Conservation (phyloP, 495 filamentous ascomycete genomes). For the Usnea hakonensis region DNA sequence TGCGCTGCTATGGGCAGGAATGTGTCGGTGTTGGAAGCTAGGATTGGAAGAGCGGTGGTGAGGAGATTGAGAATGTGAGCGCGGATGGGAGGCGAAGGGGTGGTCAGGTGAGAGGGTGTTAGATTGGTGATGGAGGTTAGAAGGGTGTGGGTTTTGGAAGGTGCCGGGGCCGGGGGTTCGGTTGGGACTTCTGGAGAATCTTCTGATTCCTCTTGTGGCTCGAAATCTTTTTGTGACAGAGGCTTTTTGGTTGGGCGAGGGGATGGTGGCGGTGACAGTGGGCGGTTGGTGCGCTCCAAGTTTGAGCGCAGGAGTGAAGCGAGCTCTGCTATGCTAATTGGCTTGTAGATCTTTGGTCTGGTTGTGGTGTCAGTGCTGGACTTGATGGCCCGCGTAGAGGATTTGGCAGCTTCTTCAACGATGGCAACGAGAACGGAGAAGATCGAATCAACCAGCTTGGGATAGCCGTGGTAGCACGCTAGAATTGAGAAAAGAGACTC, state of each 20-base stretch:
- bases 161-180: slow-evolving; percentile 42
- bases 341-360: slow-evolving; percentile 37
- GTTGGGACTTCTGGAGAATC: slow-evolving; percentile 4
- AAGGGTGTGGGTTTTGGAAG: slow-evolving; percentile 50
- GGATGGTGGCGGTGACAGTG: slow-evolving; percentile 9
- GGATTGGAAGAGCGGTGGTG: slow-evolving; percentile 54
- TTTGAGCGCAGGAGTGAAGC: slow-evolving; percentile 21
- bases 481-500: slow-evolving; percentile 83
- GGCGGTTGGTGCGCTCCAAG: slow-evolving; percentile 1
- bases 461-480: slow-evolving; percentile 90
- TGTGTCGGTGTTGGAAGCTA: slow-evolving; percentile 65
- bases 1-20: slow-evolving; percentile 86
- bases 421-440: slow-evolving; percentile 76
- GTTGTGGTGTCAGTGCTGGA: slow-evolving; percentile 27
- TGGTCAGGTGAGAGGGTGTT: slow-evolving; percentile 79
- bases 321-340: slow-evolving; percentile 33
- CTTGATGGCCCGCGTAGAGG: slow-evolving; percentile 46
- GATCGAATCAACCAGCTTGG: slow-evolving; percentile 72
- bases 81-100: slow-evolving; percentile 69
- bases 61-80: slow-evolving; percentile 68
- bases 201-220: background rate
- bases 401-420: slow-evolving; percentile 70
- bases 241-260: background rate
- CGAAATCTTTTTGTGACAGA: background rate
- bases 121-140: slow-evolving; percentile 60